Evolutionary conservation across 176 grass and related monocot genomes (phyloP), one percentile per base, ranked within the genome.

Genomic region (Eragrostis nindensis): DNA sequence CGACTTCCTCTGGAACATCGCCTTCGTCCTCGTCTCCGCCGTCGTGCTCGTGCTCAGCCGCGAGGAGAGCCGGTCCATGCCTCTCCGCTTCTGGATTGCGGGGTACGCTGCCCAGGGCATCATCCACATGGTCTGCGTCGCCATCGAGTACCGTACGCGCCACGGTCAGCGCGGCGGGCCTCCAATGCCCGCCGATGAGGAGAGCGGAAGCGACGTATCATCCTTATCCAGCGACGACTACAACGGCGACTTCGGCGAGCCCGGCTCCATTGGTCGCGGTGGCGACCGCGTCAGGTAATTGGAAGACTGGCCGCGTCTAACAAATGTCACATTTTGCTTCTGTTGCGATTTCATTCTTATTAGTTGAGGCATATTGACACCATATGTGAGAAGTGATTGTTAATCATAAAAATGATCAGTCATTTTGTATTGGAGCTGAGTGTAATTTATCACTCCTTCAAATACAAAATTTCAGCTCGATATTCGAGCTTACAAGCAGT

Each of bases 61-160:
- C 18, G 21, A 64, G 38, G 88, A 97, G 83, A 85, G 66, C 26
- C 86, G 88, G 1, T 56, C 43, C 24, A 76, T 87, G 62, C 94
- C 88, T n/a, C 85, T 97, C 43, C 57, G 90, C 11, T 49, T 90
- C 18, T 97, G 90, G 88, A 81, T 91, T 24, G 55, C 66, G 10
- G 90, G 94, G 2, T 97, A 97, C 67, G 90, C 88, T 13, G 17
- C 90, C 61, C 88, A 97, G 83, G 93, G 88, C 72, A n/a, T 89
- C 25, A n/a, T 89, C 15, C 94, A 97, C 32, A 84, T 93, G 44
- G 83, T 71, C 14, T 93, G 83, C 22, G 88, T 93, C 26, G 76
- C 86, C 70, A 79, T 84, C 42, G 93, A 96, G 85, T 90, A 92
- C 42, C 74, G 83, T 75, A 80, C 86, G 78, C 76, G 82, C 38